Base-by-base conservation (phyloP, 2,329 filamentous ascomycete genomes). In the Aspergillus quadricinctus region DNA sequence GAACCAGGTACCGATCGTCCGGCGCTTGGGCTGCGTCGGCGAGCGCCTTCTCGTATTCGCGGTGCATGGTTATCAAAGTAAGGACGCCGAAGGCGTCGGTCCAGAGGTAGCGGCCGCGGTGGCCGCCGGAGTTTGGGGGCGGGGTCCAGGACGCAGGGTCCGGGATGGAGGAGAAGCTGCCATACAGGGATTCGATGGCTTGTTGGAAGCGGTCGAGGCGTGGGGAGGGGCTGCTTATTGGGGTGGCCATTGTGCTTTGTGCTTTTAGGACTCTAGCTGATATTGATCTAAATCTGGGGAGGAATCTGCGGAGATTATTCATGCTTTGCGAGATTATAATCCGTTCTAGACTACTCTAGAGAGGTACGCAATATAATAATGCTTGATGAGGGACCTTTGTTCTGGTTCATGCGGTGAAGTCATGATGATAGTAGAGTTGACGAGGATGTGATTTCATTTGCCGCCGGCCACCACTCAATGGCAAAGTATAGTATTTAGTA, bases 31-130 rank as follows among this genome's bases (percentile, higher is more conserved):
- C 14, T 9, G 59, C 48, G 27, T 35, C 49, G 7, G 19, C 60
- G 2, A 57, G 53, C 19, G 55, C 54, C 28, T 52, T 53, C 5
- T 56, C 58, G 37, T 65, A 71, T 57, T 80, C 75, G 5, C 70
- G 70, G 58, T 78, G 74, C 2, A 86, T 73, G 2, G 83, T 85
- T 45, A 85, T 67, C 59, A 86, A 78, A 64, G 85, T 84, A 57
- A 85, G 61, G 7, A 86, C 79, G 3, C 82, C 83, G 62, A 85
- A 85, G 1, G 82, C 81, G 60, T 85, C 83, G 0, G 81, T 84
- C 83, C 82, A 85, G 23, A 85, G 75, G 63, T 85, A 85, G 17
- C 83, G 78, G 21, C 83, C 83, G n/a, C 73, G 74, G 61, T 84
- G 81, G 10, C 82, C 82, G 6, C 80, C 81, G 0, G 81, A 77